Conservation (phyloP, 2,329 filamentous ascomycete species). For the Phaeosphaeria sp. region DNA sequence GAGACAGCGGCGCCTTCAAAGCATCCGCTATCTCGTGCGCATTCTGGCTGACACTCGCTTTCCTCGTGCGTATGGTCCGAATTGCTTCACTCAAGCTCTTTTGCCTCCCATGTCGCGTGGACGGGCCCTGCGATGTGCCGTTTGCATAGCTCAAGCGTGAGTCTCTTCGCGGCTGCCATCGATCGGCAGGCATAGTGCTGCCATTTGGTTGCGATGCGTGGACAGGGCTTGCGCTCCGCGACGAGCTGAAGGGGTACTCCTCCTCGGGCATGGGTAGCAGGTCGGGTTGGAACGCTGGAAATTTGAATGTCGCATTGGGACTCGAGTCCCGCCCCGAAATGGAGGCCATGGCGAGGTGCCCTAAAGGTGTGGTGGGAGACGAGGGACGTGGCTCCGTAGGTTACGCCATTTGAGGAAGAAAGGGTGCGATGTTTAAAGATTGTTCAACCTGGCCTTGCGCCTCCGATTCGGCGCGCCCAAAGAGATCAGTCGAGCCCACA, state of each 20-base stretch:
- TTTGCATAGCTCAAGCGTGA: conserved; percentile 55
- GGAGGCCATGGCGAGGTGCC: conserved; percentile 35
- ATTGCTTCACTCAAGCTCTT: conserved; percentile 93
- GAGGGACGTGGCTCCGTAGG: conserved; percentile 19
- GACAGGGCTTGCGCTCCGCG: conserved; percentile 41
- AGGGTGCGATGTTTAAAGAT: conserved; percentile 7
- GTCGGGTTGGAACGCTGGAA: conserved; percentile 54
- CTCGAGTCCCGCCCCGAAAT: conserved; percentile 36
- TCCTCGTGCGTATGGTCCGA: conserved; percentile 77
- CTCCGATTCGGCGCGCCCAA: neutral
- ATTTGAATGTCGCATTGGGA: conserved; percentile 50
- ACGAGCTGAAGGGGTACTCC: conserved; percentile 40
- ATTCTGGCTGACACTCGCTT: conserved; percentile 88
- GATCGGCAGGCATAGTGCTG: conserved; percentile 52
- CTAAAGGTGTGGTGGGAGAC: conserved; percentile 16
- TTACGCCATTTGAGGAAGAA: conserved; percentile 37
- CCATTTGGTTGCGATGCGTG: conserved; percentile 28
- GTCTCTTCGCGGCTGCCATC: conserved; percentile 68
- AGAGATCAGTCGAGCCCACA: neutral
- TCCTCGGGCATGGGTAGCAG: conserved; percentile 48
- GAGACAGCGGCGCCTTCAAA: conserved; percentile 86
- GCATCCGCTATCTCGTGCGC: conserved; percentile 93
- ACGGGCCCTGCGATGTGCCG: conserved; percentile 37
- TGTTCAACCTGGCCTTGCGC: conserved; percentile 1
- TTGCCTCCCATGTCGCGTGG: conserved; percentile 68